Conservation (phyloP, 768 basidiomycete species). For the Terana coerulea region DNA sequence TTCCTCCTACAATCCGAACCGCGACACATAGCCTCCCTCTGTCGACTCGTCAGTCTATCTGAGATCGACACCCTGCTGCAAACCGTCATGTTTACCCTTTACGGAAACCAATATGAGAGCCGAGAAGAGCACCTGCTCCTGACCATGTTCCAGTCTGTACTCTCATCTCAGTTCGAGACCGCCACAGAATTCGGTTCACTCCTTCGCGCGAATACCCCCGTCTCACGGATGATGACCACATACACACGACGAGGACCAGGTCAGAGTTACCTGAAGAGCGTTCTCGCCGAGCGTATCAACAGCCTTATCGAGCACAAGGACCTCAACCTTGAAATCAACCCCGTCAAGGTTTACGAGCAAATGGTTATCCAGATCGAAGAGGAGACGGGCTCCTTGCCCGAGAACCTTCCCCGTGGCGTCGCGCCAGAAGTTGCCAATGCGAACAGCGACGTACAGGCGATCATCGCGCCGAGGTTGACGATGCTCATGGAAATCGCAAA, state of each 20-base stretch:
- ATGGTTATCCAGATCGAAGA: constrained; percentile 99
- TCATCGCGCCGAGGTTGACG: constrained; percentile 93
- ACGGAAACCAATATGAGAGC: constrained; percentile 87
- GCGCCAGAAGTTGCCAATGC: constrained; percentile 92
- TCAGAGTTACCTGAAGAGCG: constrained; percentile 96
- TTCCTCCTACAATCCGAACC: constrained; percentile 98
- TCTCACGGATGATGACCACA: constrained; percentile 99
- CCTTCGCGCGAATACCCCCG: constrained; percentile 96
- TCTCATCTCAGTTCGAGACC: constrained; percentile 98
- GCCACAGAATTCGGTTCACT: constrained; percentile 99
- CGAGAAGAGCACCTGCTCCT: constrained; percentile 96
- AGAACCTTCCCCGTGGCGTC: constrained; percentile 89
- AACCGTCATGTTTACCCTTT: constrained; percentile 99
- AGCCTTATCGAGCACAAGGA: constrained; percentile 99
- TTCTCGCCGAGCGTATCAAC: constrained; percentile 97
- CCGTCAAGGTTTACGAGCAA: constrained; percentile 99
- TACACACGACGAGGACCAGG: constrained; percentile 98
- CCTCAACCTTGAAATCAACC: constrained; percentile 98
- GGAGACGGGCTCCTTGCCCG: constrained; percentile 88
- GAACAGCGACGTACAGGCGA: constrained; percentile 94
- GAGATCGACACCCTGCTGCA: constrained; percentile 99
- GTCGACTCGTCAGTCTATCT: constrained; percentile 90
- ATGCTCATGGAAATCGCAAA: constrained; percentile 99
- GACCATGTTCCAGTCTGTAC: constrained; percentile 99
- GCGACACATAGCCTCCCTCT: constrained; percentile 92